A percentile compares a stretch with the other conserved stretches of the same genome.
phyloP scores from a whole-genome alignment of 225 moss, liverwort and hornwort genomes.

The Rhytidiadelphus loreus region DNA sequence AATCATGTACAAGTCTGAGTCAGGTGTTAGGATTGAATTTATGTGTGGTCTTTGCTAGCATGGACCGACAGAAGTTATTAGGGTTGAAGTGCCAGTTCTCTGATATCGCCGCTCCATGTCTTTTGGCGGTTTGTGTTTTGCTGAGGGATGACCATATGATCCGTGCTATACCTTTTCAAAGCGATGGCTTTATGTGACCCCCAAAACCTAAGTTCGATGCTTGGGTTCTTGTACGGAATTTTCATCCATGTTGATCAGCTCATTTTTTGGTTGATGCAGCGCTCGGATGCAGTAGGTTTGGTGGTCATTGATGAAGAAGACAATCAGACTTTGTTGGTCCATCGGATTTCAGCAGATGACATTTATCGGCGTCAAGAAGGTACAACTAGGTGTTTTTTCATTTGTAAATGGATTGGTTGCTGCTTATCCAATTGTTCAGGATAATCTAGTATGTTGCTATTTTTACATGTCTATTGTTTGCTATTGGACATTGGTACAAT shows the following conservation, averaged over 20 bases:
- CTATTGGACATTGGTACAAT: not conserved
- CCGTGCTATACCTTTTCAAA: not conserved
- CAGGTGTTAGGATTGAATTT: not conserved
- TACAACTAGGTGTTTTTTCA: not conserved
- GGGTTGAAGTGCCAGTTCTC: not conserved
- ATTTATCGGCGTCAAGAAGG: conserved; percentile 99
- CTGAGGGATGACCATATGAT: not conserved
- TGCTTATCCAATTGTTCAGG: not conserved
- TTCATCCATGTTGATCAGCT: not conserved
- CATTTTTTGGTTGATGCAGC: conserved; percentile 50
- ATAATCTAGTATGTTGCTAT: not conserved
- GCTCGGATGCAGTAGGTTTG: conserved; percentile 97
- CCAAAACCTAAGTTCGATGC: not conserved
- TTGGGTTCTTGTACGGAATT: not conserved
- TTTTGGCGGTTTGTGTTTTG: not conserved
- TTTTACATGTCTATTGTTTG: not conserved
- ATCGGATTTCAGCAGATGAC: conserved; percentile 97
- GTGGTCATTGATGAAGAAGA: conserved; percentile 99
- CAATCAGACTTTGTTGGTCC: conserved; percentile 89
- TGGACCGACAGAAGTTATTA: not conserved
- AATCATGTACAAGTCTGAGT: not conserved
- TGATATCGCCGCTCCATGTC: not conserved
- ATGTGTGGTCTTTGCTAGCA: not conserved
- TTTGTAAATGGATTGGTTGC: not conserved
- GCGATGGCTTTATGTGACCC: not conserved